Evolutionary conservation across 345 rosid genomes (phyloP).

Genomic region (Acer campestre): DNA sequence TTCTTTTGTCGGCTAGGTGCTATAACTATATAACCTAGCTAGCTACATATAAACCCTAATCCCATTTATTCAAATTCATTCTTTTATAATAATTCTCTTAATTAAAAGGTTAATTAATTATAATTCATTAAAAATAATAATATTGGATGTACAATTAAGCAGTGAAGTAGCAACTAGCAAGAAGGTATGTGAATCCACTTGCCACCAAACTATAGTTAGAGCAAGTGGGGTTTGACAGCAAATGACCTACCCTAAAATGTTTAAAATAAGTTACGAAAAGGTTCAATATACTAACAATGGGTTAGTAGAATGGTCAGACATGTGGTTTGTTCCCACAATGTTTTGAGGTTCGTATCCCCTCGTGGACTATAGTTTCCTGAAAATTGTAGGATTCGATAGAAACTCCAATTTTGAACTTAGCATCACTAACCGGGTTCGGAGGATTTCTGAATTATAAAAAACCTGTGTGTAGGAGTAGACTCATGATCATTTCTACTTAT

Average conservation of each 20-base stretch:
- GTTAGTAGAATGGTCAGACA: no score
- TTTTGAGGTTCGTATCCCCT: no score
- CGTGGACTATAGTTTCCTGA: no score
- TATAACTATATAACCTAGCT: neutral
- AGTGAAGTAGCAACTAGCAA: constrained; percentile 3
- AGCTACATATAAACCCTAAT: constrained; percentile 10
- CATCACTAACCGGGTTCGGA: no score
- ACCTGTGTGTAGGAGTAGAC: constrained; percentile 17
- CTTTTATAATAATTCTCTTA: neutral
- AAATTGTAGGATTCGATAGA: no score
- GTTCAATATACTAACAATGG: neutral
- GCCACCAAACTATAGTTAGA: neutral
- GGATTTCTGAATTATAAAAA: neutral
- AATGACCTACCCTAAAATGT: constrained; percentile 31
- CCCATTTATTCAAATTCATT: neutral
- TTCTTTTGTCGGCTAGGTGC: constrained; percentile 52
- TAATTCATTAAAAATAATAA: neutral
- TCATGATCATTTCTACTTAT: constrained; percentile 5
- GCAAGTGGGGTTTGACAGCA: constrained; percentile 38
- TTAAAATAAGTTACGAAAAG: constrained; percentile 21
- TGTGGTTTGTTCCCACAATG: no score
- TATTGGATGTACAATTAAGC: neutral
- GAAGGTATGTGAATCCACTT: neutral
- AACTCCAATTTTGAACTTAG: no score
- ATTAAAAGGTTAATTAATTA: neutral